Evolutionary conservation across 2,329 filamentous ascomycete species (phyloP), one percentile per base, ranked within the genome.

Genomic region (Neoascochyta sp.): DNA sequence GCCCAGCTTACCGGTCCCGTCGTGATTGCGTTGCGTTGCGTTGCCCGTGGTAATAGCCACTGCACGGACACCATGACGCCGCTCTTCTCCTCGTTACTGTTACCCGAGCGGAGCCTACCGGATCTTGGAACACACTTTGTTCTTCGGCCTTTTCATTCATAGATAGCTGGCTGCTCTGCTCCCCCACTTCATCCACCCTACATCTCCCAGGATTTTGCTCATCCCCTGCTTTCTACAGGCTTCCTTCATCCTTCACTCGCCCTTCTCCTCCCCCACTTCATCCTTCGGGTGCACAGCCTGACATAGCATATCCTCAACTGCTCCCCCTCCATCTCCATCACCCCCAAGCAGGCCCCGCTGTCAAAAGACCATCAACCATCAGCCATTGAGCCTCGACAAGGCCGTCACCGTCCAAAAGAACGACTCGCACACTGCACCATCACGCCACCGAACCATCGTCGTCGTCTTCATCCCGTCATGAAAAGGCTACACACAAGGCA

Each of bases 401-500:
- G 29, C 45, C 40, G 45, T 32, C 40, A 39, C 43, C 33, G 34
- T 47, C 25, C 41, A 51, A 29, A 34, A 40, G 37, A n/a, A n/a
- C n/a, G n/a, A 44, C 33, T 27, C 27, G 27, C 37, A 34, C n/a
- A n/a, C n/a, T n/a, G n/a, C n/a, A n/a, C n/a, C n/a, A n/a, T n/a
- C n/a, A 38, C 27, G 32, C 29, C 43, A 30, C 34, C 34, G 34
- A 47, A 34, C 32, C 34, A 37, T 53, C 43, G 31, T 47, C 37
- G 45, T 32, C 20, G 47, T 41, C 28, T 44, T 50, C 49, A 47
- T 54, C 33, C 41, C 46, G 41, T 52, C 50, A 41, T 51, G 34
- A 50, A 40, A 49, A 47, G 26, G 36, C 39, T 34, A 41, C 32
- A 11, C 29, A 36, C 36, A 42, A 36, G 34, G 33, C 39, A 41